phyloP scores from a whole-genome alignment of 352 stramenopile genomes.

The Phytophthora aleatoria region DNA sequence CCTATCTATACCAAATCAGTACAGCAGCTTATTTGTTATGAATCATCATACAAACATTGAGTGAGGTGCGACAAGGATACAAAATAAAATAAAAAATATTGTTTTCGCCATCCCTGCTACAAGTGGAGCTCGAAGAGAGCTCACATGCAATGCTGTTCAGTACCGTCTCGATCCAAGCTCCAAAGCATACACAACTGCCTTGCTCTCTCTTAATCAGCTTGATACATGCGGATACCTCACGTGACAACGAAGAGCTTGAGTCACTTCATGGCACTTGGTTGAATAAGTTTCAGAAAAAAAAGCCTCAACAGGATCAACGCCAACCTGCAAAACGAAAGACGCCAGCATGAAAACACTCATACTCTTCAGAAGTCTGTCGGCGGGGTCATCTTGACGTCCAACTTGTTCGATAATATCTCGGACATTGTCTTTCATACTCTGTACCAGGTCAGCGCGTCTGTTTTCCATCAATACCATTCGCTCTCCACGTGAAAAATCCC shows the following conservation, averaged over 20 bases:
- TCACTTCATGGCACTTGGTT: not conserved
- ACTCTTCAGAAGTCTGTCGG: conserved; percentile 11
- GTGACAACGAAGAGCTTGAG: not conserved
- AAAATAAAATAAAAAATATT: too few relatives aligned
- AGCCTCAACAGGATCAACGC: not conserved
- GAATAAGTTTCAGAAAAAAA: not conserved
- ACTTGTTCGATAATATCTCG: conserved; percentile 14
- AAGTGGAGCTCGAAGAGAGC: too few relatives aligned
- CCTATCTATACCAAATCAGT: too few relatives aligned
- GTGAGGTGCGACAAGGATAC: too few relatives aligned
- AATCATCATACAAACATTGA: too few relatives aligned
- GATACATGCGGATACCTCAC: conserved; percentile 1
- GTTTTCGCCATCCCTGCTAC: too few relatives aligned
- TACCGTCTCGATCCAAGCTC: conserved; percentile 5
- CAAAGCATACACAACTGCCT: not conserved
- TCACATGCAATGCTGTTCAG: not conserved
- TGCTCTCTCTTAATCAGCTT: conserved; percentile 2
- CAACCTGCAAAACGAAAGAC: not conserved
- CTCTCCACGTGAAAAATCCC: conserved; percentile 1
- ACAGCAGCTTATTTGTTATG: too few relatives aligned
- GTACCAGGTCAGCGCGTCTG: not conserved
- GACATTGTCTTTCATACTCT: conserved; percentile 5
- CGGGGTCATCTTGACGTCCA: not conserved
- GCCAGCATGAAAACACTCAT: conserved; percentile 11
- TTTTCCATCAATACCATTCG: not conserved